Base-by-base conservation (phyloP, 1,284 basidiomycete species). In the Sanguinoderma infundibulare region DNA sequence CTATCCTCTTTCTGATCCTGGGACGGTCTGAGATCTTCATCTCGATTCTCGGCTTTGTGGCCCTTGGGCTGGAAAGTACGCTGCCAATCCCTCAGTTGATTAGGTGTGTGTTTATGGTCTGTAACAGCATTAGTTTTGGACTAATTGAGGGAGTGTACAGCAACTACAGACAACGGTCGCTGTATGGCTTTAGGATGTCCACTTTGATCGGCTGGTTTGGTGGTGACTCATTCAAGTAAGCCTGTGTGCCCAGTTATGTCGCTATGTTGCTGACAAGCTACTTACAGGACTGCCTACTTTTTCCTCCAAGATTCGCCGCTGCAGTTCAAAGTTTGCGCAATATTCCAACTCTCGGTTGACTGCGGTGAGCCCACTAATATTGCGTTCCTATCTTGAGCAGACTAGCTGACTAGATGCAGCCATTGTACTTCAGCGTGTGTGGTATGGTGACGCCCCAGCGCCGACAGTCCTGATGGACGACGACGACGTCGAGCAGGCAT, bases 131-230 rank as follows among this genome's bases (percentile, higher is more conserved):
- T 30, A 68, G 65, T 61, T 63, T 44, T 38, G 30, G 15, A 38
- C n/a, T 44, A 15, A 26, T 36, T 50, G 30, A 5, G 7, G 42
- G 42, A 46, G 24, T 10, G 7, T 24, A 6, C 67, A 95, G 89
- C 69, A 93, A 90, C 69, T 88, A 87, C 74, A 86, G 85, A 57
- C 89, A 88, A 67, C 86, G 85, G 52, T 92, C 91, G 1, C 75
- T 95, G 40, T 93, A 93, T 72, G 94, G 94, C 12, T 95, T 96
- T 76, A 84, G 92, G 39, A 81, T 87, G 72, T 92, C 90, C 3
- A 95, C 94, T 0, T 75, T 95, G 47, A 72, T 92, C 36, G 93
- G 92, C 24, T 94, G 92, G 93, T 78, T 86, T 49, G 91, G 89
- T 58, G 92, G 92, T 64, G 92, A 94, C 75, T 74, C 85, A 8